These are phyloP conservation scores for Mycosarcoma mackinlayi DNA, from an alignment of 1,284 basidiomycete species.

Conservation along the genomic window DNA sequence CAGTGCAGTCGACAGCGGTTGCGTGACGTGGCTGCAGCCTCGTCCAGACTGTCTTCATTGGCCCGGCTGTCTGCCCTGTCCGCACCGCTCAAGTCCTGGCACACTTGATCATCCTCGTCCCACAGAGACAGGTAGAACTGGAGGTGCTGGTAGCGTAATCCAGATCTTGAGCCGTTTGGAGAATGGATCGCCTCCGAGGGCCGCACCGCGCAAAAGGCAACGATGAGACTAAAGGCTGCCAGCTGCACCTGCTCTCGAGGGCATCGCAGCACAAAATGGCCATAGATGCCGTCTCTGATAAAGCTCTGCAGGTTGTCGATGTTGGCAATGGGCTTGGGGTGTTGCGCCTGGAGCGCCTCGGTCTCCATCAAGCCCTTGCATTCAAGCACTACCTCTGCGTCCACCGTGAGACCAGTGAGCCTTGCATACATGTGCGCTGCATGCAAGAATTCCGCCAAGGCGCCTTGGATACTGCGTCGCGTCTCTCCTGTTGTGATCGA, in stretches of 20 bases:
- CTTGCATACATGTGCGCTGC: background rate
- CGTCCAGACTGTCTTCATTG: background rate
- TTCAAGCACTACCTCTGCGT: background rate
- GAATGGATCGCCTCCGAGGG: background rate
- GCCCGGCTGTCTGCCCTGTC: too few species aligned
- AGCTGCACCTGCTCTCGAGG: conserved; percentile 1
- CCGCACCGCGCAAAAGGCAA: background rate
- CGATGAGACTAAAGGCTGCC: background rate
- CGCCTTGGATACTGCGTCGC: background rate
- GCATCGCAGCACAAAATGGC: conserved; percentile 2
- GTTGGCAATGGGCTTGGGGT: background rate
- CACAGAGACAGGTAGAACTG: conserved; percentile 4
- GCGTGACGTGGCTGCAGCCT: background rate
- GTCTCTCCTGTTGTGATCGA: background rate
- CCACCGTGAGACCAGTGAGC: background rate
- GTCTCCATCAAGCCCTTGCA: background rate
- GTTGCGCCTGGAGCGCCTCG: background rate
- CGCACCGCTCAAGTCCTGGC: too few species aligned
- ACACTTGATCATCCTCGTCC: too few species aligned
- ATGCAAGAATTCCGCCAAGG: background rate
- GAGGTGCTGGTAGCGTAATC: background rate
- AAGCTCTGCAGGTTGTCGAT: background rate
- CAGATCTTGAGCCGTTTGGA: background rate
- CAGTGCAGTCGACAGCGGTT: conserved; percentile 2
- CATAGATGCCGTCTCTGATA: background rate